A percentile compares a stretch with the other conserved stretches of the same genome.
phyloP scores from a whole-genome alignment of 805 yeast genomes.

The Sungouiozyma intestinalis region DNA sequence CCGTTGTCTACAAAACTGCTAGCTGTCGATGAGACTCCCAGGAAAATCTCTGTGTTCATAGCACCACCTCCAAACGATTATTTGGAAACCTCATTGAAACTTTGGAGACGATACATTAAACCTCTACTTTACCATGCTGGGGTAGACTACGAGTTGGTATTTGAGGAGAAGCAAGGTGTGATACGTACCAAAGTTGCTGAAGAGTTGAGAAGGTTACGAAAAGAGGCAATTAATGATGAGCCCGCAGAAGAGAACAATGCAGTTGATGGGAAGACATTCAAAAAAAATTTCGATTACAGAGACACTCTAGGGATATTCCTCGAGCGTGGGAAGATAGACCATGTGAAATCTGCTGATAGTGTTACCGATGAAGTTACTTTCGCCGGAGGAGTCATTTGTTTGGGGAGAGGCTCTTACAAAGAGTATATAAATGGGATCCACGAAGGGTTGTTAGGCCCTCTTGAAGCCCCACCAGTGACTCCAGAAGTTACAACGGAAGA shows the following conservation, averaged over 20 bases:
- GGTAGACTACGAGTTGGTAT: constrained; percentile 66
- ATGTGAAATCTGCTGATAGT: constrained; percentile 37
- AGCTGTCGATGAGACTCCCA: constrained; percentile 43
- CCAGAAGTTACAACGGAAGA: background rate
- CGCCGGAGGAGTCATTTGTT: constrained; percentile 80
- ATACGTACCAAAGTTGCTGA: constrained; percentile 76
- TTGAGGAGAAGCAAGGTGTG: constrained; percentile 81
- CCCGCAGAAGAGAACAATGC: constrained; percentile 10
- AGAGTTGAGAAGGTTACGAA: constrained; percentile 61
- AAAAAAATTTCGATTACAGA: constrained; percentile 29
- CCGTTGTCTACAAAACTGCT: constrained; percentile 41
- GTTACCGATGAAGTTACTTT: constrained; percentile 32
- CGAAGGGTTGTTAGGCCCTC: constrained; percentile 90
- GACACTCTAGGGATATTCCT: constrained; percentile 52
- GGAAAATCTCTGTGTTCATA: constrained; percentile 70
- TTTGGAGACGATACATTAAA: constrained; percentile 71
- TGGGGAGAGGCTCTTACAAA: constrained; percentile 93
- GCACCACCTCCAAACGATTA: constrained; percentile 98
- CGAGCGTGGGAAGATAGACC: constrained; percentile 17
- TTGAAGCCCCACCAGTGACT: constrained; percentile 39
- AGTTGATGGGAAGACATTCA: constrained; percentile 18
- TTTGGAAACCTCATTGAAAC: constrained; percentile 58
- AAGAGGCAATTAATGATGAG: constrained; percentile 27
- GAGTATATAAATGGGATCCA: constrained; percentile 86
- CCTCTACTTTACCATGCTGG: constrained; percentile 81